phyloP scores from a whole-genome alignment of 1,284 basidiomycete genomes.

The Pulchroboletus neoregius region DNA sequence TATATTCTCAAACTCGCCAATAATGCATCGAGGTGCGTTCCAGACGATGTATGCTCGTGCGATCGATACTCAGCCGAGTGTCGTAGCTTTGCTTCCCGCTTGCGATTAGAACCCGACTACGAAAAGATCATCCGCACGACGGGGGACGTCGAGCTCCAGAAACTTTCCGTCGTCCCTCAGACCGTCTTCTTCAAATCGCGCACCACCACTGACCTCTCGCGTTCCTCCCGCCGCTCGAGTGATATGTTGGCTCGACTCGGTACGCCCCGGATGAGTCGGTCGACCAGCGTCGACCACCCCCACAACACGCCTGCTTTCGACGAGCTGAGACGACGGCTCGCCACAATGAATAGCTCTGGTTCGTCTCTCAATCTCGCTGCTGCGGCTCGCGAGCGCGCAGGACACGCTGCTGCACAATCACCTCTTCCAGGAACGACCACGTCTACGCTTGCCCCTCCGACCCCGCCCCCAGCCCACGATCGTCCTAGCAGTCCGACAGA shows the following conservation, averaged over 20 bases:
- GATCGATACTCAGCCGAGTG: slow-evolving; percentile 5
- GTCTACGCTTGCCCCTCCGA: slow-evolving; percentile 35
- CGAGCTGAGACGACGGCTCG: slow-evolving; percentile 67
- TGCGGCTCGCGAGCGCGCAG: slow-evolving; percentile 44
- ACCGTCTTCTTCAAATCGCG: slow-evolving; percentile 85
- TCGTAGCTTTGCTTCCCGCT: slow-evolving; percentile 60
- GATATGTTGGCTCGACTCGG: slow-evolving; percentile 39
- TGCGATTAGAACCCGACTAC: slow-evolving; percentile 56
- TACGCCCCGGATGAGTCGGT: slow-evolving; percentile 44
- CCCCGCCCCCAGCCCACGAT: slow-evolving; percentile 37
- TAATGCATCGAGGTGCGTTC: slow-evolving; percentile 52
- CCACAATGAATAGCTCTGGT: slow-evolving; percentile 64
- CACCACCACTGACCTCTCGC: slow-evolving; percentile 38
- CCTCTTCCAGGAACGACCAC: slow-evolving; percentile 27
- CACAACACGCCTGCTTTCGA: slow-evolving; percentile 57
- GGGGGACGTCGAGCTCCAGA: slow-evolving; percentile 69
- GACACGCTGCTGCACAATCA: slow-evolving; percentile 26
- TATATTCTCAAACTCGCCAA: slow-evolving; percentile 84
- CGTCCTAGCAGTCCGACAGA: slow-evolving; percentile 70
- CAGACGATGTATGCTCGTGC: neutral
- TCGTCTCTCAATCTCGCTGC: slow-evolving; percentile 52
- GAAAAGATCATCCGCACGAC: slow-evolving; percentile 65
- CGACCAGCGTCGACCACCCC: slow-evolving; percentile 44
- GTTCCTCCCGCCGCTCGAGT: slow-evolving; percentile 35
- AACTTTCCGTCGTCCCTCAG: slow-evolving; percentile 88